Conservation (phyloP, 192 early-diverging fungal genomes). For the Backusella tuberculispora region DNA sequence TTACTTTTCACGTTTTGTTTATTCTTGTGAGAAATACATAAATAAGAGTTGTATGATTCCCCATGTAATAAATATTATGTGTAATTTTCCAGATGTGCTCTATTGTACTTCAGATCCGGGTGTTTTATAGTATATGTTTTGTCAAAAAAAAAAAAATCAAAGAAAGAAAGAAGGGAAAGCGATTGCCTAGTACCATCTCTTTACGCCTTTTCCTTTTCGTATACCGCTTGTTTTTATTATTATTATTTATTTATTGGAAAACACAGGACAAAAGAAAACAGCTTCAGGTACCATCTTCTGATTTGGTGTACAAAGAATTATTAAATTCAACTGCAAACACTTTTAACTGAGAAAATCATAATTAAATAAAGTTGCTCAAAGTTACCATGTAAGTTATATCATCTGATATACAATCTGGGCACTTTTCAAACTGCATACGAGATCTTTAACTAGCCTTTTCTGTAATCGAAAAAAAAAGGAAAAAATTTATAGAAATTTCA, state of each 20-base stretch:
- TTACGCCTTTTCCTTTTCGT: too few relatives aligned
- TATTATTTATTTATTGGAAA: neutral
- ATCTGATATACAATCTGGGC: neutral
- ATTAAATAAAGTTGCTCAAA: neutral
- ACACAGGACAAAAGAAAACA: neutral
- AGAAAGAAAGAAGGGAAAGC: too few relatives aligned
- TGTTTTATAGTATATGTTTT: neutral
- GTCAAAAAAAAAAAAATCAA: too few relatives aligned
- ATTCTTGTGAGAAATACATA: neutral
- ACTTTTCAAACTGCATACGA: neutral
- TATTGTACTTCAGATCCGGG: neutral
- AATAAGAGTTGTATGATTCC: neutral
- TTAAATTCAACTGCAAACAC: neutral
- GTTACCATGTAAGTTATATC: neutral
- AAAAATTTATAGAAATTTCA: constrained; percentile 6
- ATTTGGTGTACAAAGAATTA: neutral
- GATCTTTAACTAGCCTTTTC: constrained; percentile 3
- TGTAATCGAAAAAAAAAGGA: neutral
- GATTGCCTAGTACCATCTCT: too few relatives aligned
- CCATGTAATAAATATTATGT: neutral
- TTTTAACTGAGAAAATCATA: neutral
- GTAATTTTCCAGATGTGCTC: neutral
- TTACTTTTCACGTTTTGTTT: neutral
- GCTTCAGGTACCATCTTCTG: neutral
- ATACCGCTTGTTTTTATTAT: neutral